These are phyloP conservation scores for Tolypocladium nubicola DNA, from an alignment of 2,329 filamentous ascomycete genomes.

Conservation along the genomic window DNA sequence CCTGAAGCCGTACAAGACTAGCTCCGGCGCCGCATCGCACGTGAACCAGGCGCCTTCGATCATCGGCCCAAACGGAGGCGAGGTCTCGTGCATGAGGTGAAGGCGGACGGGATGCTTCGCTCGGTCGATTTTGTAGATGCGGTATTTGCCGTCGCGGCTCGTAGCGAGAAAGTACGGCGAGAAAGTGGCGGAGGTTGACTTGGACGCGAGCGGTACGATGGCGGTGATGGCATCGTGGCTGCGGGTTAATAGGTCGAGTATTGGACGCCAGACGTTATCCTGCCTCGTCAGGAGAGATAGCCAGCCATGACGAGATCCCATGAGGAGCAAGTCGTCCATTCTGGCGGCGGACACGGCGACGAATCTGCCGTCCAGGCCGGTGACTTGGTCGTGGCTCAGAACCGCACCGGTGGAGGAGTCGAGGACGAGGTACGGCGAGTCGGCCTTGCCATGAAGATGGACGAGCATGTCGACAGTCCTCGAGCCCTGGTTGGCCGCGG, in stretches of 20 bases:
- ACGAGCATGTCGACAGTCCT: constrained; percentile 26
- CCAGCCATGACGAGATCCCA: constrained; percentile 44
- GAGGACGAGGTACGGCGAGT: constrained; percentile 32
- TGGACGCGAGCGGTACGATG: constrained; percentile 38
- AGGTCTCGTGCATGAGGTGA: constrained; percentile 53
- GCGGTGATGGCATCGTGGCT: constrained; percentile 57
- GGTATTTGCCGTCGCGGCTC: constrained; percentile 66
- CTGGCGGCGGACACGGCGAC: constrained; percentile 36
- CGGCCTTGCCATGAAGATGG: constrained; percentile 33
- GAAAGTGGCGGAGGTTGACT: constrained; percentile 5
- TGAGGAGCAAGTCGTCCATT: constrained; percentile 30
- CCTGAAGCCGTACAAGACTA: constrained; percentile 73
- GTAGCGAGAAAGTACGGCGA: constrained; percentile 52
- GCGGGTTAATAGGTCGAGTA: constrained; percentile 27
- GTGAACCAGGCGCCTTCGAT: constrained; percentile 62
- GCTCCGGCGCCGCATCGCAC: constrained; percentile 28
- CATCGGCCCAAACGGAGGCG: constrained; percentile 62
- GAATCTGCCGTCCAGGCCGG: constrained; percentile 35
- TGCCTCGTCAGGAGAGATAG: constrained; percentile 24
- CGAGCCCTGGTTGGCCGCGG: background rate
- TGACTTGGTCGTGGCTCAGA: constrained; percentile 17
- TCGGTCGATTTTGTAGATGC: constrained; percentile 42
- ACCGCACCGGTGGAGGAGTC: constrained; percentile 18
- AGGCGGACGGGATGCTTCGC: constrained; percentile 16
- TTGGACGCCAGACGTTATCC: constrained; percentile 13